Conservation (phyloP, 2,329 filamentous ascomycete genomes). For the Aspergillus felis region DNA sequence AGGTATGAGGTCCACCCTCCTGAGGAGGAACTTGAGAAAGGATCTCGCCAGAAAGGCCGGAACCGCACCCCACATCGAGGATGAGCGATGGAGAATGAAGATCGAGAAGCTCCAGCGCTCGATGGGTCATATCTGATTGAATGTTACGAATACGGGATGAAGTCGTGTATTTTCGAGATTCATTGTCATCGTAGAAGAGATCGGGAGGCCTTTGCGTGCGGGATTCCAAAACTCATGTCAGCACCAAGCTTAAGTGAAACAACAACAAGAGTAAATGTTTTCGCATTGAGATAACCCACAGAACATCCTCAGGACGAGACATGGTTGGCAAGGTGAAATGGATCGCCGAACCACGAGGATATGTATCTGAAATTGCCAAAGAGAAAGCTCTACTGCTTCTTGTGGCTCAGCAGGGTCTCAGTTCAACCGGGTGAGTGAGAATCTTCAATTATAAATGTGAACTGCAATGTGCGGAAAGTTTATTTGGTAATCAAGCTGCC, state of each 20-base stretch:
- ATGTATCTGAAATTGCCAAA: neutral
- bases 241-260: slow-evolving; percentile 8
- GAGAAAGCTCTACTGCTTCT: neutral
- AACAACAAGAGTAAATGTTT: neutral
- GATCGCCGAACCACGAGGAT: neutral
- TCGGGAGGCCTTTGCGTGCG: slow-evolving; percentile 69
- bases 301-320: slow-evolving; percentile 94
- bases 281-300: slow-evolving; percentile 53
- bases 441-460: neutral
- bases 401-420: neutral
- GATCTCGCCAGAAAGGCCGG: slow-evolving; percentile 90
- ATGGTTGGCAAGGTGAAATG: slow-evolving; percentile 53
- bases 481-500: neutral
- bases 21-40: slow-evolving; percentile 66
- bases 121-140: slow-evolving; percentile 89
- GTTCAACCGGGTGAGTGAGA: neutral
- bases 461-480: neutral
- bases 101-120: slow-evolving; percentile 86
- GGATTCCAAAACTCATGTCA: slow-evolving; percentile 19
- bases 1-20: slow-evolving; percentile 81
- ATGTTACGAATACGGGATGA: slow-evolving; percentile 93
- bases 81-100: slow-evolving; percentile 77
- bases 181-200: slow-evolving; percentile 93
- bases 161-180: slow-evolving; percentile 96
- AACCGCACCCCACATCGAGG: slow-evolving; percentile 95